These are phyloP conservation scores for Apiospora pterosperma DNA, from an alignment of 2,329 filamentous ascomycete genomes.

Conservation along the genomic window DNA sequence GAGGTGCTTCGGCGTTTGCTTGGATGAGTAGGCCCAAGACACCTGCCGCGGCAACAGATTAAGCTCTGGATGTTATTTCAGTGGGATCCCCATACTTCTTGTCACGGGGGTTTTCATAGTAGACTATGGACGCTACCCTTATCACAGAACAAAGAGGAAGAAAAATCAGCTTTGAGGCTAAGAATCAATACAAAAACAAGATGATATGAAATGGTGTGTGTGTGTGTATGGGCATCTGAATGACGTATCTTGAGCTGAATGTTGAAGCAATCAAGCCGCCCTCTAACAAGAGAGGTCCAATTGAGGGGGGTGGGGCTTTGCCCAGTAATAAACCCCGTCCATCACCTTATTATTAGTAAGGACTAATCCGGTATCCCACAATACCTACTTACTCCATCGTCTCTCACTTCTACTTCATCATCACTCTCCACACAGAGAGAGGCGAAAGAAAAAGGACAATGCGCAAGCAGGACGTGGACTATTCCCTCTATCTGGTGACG, in stretches of 20 bases:
- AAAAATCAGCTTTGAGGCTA: background rate
- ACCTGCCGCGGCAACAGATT: background rate
- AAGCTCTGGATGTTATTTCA: background rate
- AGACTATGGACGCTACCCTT: background rate
- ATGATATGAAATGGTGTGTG: background rate
- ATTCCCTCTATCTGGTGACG: conserved; percentile 86
- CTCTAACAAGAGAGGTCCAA: background rate
- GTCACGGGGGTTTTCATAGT: background rate
- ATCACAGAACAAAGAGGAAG: background rate
- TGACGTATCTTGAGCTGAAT: background rate
- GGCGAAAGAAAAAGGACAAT: conserved; percentile 16
- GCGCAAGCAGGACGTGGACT: conserved; percentile 54
- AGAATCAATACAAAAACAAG: background rate
- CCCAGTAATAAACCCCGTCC: background rate
- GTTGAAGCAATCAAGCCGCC: background rate
- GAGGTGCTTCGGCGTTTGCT: conserved; percentile 88
- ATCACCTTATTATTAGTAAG: too few relatives aligned
- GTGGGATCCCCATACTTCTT: background rate
- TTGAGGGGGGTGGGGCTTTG: background rate
- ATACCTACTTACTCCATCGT: background rate
- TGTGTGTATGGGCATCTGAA: background rate
- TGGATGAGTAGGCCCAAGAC: conserved; percentile 65
- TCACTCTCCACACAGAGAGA: background rate
- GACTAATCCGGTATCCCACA: background rate
- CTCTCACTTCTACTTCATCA: background rate